phyloP scores from a whole-genome alignment of 768 basidiomycete species.

The Rubroboletus satanas region DNA sequence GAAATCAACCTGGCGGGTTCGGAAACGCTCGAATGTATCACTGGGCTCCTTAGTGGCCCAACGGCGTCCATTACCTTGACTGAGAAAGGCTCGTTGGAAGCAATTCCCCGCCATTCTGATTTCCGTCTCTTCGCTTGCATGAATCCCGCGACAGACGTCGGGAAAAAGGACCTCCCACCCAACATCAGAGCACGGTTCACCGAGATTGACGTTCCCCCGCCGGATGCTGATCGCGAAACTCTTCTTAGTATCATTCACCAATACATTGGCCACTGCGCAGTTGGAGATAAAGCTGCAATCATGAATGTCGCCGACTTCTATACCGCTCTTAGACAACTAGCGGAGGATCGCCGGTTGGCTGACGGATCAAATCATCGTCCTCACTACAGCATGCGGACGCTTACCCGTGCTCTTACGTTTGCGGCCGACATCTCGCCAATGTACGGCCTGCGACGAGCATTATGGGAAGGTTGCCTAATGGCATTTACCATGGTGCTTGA shows the following conservation, averaged over 20 bases:
- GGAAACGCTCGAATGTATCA: slow-evolving; percentile 91
- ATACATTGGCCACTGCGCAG: slow-evolving; percentile 80
- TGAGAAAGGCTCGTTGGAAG: slow-evolving; percentile 88
- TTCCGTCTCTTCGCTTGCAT: slow-evolving; percentile 98
- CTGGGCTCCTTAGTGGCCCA: slow-evolving; percentile 81
- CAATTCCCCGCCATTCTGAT: slow-evolving; percentile 86
- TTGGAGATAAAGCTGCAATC: slow-evolving; percentile 82
- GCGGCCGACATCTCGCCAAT: slow-evolving; percentile 73
- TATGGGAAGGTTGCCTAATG: slow-evolving; percentile 98
- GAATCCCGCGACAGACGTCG: slow-evolving; percentile 99
- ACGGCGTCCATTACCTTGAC: slow-evolving; percentile 88
- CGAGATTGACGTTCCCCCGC: slow-evolving; percentile 92
- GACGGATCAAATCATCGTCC: slow-evolving; percentile 92
- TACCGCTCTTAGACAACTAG: slow-evolving; percentile 68
- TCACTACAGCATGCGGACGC: slow-evolving; percentile 96
- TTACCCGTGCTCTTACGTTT: slow-evolving; percentile 87
- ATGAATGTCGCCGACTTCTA: slow-evolving; percentile 94
- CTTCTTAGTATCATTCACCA: slow-evolving; percentile 81
- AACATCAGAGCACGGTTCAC: slow-evolving; percentile 90
- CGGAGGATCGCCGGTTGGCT: slow-evolving; percentile 72
- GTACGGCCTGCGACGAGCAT: slow-evolving; percentile 78
- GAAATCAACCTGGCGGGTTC: slow-evolving; percentile 94
- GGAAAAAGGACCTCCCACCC: slow-evolving; percentile 94
- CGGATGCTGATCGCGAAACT: slow-evolving; percentile 89
- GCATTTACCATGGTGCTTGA: slow-evolving; percentile 96